Base-by-base conservation (phyloP, 495 filamentous ascomycete genomes). In the Penicillium psychrofluorescens region DNA sequence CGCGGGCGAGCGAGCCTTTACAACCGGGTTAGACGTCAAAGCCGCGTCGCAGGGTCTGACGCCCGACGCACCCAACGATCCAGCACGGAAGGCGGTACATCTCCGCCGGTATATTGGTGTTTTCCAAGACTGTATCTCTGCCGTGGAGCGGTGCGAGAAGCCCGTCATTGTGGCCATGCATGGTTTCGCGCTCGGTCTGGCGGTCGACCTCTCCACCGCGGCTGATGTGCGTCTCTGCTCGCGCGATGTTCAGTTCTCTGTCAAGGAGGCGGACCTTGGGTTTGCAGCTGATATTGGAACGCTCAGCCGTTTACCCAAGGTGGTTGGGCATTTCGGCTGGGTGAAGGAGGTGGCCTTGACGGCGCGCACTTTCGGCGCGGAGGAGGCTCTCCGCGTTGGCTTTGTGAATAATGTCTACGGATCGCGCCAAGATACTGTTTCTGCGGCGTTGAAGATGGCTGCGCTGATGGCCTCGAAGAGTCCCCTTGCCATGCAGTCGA, bases 221-320 rank as follows among this genome's bases (percentile, higher is more conserved):
- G 78, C 83, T 38, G 92, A 97, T 56, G 75, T 98, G 41, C 80
- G 92, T 10, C 66, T 97, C 45, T 85, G 79, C 52, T 71, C 81
- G 0, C 55, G 64, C 11, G 74, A 81, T 38, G 72, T 80, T 1
- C 71, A 68, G 16, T 86, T 96, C 51, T 71, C 81, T 0, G 88
- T 97, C 15, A 95, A 95, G 58, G 94, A 97, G 67, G 88, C 95
- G 11, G 92, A 96, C 58, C 94, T 97, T 31, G 92, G 92, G 1
- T 63, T 98, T 27, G 92, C 92, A 10, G 92, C 92, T 11, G 92
- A 98, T 62, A 81, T 97, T 38, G 92, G 92, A 11, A 95, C 90
- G 1, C 67, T 98, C 33, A 80, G 75, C 14, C 83, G 92, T 2
- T 68, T 98, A 35, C 92, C 92, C 29, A 92, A 94, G 65, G 70